A percentile compares a stretch with the other conserved stretches of the same genome.
Evolutionary conservation across 495 filamentous ascomycete genomes (phyloP).

Genomic region (Cairneyella variabilis): DNA sequence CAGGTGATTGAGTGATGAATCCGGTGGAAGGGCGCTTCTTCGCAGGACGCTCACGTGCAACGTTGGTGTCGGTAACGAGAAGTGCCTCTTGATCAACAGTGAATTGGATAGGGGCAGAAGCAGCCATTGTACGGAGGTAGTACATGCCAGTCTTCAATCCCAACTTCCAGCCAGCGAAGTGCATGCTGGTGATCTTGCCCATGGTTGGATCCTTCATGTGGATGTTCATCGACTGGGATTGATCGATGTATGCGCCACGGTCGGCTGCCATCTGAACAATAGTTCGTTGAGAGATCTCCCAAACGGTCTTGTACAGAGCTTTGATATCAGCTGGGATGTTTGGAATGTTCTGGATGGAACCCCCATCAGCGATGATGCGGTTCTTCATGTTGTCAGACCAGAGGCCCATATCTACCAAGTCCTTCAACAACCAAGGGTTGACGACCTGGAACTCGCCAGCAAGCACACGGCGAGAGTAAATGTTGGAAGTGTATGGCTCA

Average conservation of each 20-base stretch:
- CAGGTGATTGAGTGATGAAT: slow-evolving; percentile 44
- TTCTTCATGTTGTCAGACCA: slow-evolving; percentile 99
- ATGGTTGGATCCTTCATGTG: slow-evolving; percentile 98
- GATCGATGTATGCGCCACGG: slow-evolving; percentile 96
- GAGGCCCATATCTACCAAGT: slow-evolving; percentile 93
- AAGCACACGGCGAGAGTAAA: slow-evolving; percentile 96
- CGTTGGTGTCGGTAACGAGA: slow-evolving; percentile 79
- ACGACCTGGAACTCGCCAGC: slow-evolving; percentile 99
- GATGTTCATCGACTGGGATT: slow-evolving; percentile 98
- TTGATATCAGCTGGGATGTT: slow-evolving; percentile 97
- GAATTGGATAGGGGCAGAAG: slow-evolving; percentile 95
- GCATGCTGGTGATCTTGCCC: slow-evolving; percentile 99
- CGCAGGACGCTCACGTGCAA: slow-evolving; percentile 54
- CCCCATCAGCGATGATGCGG: slow-evolving; percentile 95
- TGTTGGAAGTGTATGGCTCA: slow-evolving; percentile 99
- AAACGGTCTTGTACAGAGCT: slow-evolving; percentile 97
- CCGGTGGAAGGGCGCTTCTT: slow-evolving; percentile 68
- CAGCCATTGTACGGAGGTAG: slow-evolving; percentile 97
- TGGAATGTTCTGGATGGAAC: slow-evolving; percentile 92
- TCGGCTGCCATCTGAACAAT: slow-evolving; percentile 98
- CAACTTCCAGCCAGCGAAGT: slow-evolving; percentile 98
- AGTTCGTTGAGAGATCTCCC: slow-evolving; percentile 96
- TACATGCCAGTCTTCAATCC: slow-evolving; percentile 99
- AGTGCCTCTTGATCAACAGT: slow-evolving; percentile 97
- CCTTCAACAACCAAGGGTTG: slow-evolving; percentile 98